phyloP scores from a whole-genome alignment of 176 grass and related monocot species.

The Triticum urartu region DNA sequence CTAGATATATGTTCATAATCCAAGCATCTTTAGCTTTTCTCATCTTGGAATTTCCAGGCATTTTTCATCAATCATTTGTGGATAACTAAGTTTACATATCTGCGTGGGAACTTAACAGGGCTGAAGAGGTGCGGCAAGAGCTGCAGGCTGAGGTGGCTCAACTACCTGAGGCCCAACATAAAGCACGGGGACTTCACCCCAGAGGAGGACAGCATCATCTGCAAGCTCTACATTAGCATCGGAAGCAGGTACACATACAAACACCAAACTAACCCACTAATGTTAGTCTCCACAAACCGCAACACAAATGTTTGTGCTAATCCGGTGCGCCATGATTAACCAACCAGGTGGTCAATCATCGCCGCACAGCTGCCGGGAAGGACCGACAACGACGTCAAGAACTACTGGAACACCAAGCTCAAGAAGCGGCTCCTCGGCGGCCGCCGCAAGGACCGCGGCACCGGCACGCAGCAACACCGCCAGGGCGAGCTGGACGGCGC shows the following conservation, averaged over 20 bases:
- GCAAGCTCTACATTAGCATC: conserved; percentile 97
- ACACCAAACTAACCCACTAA: background rate
- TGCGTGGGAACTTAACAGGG: conserved; percentile 35
- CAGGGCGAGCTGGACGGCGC: background rate
- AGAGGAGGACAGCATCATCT: conserved; percentile 87
- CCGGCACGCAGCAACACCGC: background rate
- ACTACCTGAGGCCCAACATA: conserved; percentile 97
- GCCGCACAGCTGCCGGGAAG: conserved; percentile 90
- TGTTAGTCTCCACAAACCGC: background rate
- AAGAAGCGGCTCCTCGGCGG: conserved; percentile 89
- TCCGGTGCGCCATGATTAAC: background rate
- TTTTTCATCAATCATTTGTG: background rate
- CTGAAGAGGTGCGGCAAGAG: conserved; percentile 89
- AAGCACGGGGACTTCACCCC: conserved; percentile 93
- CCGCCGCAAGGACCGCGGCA: conserved; percentile 51
- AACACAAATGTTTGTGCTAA: background rate
- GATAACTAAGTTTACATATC: background rate
- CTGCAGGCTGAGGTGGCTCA: conserved; percentile 99
- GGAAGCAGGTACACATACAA: conserved; percentile 66
- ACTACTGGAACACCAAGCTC: conserved; percentile 99
- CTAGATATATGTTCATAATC: too few relatives aligned
- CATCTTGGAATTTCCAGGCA: background rate
- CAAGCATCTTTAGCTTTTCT: too few relatives aligned
- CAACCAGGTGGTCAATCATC: conserved; percentile 91
- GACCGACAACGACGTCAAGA: conserved; percentile 94